Evolutionary conservation across 2,329 filamentous ascomycete genomes (phyloP), one percentile per base, ranked within the genome.

Genomic region (Epichloe gansuensis): DNA sequence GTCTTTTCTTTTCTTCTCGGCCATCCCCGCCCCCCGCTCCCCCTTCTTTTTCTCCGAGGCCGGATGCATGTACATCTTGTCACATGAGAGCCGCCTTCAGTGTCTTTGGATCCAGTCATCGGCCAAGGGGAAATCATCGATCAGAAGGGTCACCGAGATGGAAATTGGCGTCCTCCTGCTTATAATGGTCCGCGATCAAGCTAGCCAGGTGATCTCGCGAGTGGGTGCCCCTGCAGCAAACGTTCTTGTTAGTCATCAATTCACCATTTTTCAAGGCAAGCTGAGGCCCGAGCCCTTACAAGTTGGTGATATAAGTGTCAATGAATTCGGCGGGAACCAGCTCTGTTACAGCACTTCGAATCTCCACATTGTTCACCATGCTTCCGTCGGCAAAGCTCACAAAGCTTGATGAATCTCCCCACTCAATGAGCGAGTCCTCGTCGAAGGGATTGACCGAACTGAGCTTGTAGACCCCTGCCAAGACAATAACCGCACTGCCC

Each of bases 391-490:
- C 80, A 63, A 88, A 95, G 40, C 75, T 77, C 43, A 93, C 80
- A 52, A 89, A 84, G 58, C 79, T 84, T 51, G 84, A 82, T 1
- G 89, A 81, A 64, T 90, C 83, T 15, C 89, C 91, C 71, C 89
- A 89, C 69, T 96, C 91, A 53, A 95, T 86, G 55, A 95, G 72
- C 4, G 82, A 81, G 57, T 89, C 85, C 50, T 86, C 83, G 61
- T 93, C 83, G 61, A 89, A 90, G 1, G 89, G 86, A 61, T 89
- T 91, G 54, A 94, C 83, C 0, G 93, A 90, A 59, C 88, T 94
- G 51, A 98, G 79, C 69, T 95, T 95, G 74, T 96, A 97, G 21
- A 97, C 84, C 35, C 89, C 91, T 50, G 85, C 87, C 43, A 98
- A 79, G 3, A 94, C 88, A 25, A 97, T 83, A 17, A 98, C 90